These are phyloP conservation scores for Papiliotrema fonsecae DNA, from an alignment of 1,284 basidiomycete species.

Conservation along the genomic window DNA sequence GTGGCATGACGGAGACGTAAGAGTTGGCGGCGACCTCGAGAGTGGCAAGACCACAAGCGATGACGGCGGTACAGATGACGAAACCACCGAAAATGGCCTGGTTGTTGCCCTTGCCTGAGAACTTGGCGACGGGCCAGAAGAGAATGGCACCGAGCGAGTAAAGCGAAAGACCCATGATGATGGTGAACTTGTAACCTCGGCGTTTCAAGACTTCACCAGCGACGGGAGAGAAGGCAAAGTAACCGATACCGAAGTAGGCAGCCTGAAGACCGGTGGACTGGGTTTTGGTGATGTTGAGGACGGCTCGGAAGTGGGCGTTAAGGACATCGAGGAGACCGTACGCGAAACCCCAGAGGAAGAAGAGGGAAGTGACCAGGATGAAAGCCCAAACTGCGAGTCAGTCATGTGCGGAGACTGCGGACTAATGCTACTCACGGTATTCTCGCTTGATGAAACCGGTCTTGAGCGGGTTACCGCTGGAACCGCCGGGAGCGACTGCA, in stretches of 20 bases:
- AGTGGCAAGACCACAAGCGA: slow-evolving; percentile 60
- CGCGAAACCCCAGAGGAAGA: slow-evolving; percentile 65
- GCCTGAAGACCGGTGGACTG: slow-evolving; percentile 79
- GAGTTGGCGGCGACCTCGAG: slow-evolving; percentile 60
- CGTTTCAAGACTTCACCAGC: slow-evolving; percentile 47
- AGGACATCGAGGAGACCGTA: slow-evolving; percentile 75
- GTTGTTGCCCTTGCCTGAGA: slow-evolving; percentile 39
- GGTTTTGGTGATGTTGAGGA: slow-evolving; percentile 67
- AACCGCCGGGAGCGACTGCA: slow-evolving; percentile 29
- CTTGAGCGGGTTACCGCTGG: slow-evolving; percentile 34
- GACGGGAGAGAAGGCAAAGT: slow-evolving; percentile 51
- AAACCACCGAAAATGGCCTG: slow-evolving; percentile 62
- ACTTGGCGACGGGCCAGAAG: slow-evolving; percentile 75
- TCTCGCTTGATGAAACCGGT: slow-evolving; percentile 34
- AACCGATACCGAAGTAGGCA: slow-evolving; percentile 65
- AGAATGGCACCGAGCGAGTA: slow-evolving; percentile 71
- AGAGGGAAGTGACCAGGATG: slow-evolving; percentile 67
- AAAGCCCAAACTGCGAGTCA: slow-evolving; percentile 52
- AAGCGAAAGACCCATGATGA: slow-evolving; percentile 62
- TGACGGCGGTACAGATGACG: slow-evolving; percentile 60
- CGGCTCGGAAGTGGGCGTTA: slow-evolving; percentile 64
- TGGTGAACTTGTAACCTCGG: slow-evolving; percentile 50
- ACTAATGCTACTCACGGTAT: slow-evolving; percentile 33
- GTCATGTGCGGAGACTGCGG: neutral
- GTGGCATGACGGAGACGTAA: slow-evolving; percentile 59